A percentile compares a stretch with the other conserved stretches of the same genome.
phyloP scores from a whole-genome alignment of 305 asterid genomes.

The Solanum hybrid region DNA sequence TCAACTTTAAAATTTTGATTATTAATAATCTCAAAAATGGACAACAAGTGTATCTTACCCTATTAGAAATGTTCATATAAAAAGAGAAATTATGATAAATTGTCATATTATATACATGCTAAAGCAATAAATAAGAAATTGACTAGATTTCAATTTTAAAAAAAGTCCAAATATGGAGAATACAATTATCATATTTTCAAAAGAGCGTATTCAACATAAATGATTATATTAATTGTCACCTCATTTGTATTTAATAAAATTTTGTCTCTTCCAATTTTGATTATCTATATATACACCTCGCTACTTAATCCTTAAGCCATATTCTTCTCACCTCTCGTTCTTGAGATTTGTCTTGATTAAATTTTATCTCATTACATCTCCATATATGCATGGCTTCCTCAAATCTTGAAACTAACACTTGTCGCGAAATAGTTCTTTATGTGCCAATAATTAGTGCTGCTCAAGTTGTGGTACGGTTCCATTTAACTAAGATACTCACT shows the following conservation, averaged over 20 bases:
- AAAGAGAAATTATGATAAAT: too few species aligned
- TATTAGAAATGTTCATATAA: not conserved
- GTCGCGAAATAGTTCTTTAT: too few species aligned
- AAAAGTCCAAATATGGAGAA: not conserved
- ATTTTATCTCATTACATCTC: not conserved
- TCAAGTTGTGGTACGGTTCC: not conserved
- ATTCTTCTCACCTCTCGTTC: not conserved
- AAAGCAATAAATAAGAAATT: not conserved
- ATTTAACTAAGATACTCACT: not conserved
- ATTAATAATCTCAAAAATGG: not conserved
- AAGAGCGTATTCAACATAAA: not conserved
- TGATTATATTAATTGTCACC: not conserved
- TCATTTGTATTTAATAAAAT: not conserved
- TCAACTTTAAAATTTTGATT: not conserved
- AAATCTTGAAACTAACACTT: not conserved
- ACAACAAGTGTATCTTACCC: not conserved
- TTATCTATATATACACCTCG: too few species aligned
- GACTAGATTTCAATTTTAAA: not conserved
- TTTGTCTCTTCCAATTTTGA: too few species aligned
- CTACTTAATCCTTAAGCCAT: not conserved
- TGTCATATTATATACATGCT: not conserved
- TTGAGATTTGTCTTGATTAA: not conserved
- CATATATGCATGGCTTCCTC: not conserved
- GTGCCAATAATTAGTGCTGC: not conserved
- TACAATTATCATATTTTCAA: not conserved